phyloP scores from a whole-genome alignment of 177 flowering plant genomes.

The Vitis hybrid region DNA sequence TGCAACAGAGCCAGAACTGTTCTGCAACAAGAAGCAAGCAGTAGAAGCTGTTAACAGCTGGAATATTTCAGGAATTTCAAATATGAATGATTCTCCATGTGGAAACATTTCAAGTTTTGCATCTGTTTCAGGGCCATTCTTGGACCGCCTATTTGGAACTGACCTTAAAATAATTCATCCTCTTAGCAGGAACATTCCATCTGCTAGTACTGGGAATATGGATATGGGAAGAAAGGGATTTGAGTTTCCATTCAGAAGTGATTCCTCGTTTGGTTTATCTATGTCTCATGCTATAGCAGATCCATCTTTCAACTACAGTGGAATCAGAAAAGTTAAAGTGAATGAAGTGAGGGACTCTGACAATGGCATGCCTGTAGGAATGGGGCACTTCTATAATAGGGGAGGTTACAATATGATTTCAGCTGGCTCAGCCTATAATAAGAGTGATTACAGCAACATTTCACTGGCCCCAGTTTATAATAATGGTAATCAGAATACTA shows the following conservation, averaged over 20 bases:
- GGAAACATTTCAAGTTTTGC: constrained; percentile 22
- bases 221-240: constrained; percentile 25
- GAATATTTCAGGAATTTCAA: constrained; percentile 29
- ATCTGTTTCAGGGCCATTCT: constrained; percentile 25
- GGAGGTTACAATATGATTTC: constrained; percentile 13
- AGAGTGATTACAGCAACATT: constrained; percentile 12
- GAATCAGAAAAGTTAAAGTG: constrained; percentile 36
- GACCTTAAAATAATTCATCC: constrained; percentile 18
- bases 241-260: constrained; percentile 23
- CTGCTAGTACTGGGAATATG: constrained; percentile 25
- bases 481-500: constrained; percentile 18
- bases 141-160: constrained; percentile 33
- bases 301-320: constrained; percentile 29
- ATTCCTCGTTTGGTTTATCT: constrained; percentile 28
- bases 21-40: constrained; percentile 37
- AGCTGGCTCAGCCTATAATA: constrained; percentile 15
- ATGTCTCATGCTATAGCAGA: constrained; percentile 31
- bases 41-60: constrained; percentile 17
- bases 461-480: constrained; percentile 20
- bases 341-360: constrained; percentile 35
- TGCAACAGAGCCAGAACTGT: constrained; percentile 20
- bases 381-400: constrained; percentile 18
- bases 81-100: constrained; percentile 29
- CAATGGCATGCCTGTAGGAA: constrained; percentile 20
- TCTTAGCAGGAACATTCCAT: constrained; percentile 20